Evolutionary conservation across 495 filamentous ascomycete genomes (phyloP).

Genomic region (Hapsidospora chrysogenum): DNA sequence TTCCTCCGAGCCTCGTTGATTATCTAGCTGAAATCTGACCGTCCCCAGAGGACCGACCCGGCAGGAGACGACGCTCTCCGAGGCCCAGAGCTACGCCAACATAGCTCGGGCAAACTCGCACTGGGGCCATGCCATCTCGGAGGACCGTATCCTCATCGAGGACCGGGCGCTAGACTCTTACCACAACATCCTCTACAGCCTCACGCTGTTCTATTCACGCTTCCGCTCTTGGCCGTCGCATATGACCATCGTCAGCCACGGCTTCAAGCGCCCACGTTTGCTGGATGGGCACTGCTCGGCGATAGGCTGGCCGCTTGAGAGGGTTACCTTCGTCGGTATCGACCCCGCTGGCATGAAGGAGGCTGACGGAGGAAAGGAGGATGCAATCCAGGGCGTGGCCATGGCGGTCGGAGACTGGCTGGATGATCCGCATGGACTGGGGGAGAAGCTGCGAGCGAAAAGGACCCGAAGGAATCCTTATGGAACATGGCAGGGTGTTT

Average conservation of each 20-base stretch:
- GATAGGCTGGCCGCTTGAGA: slow-evolving; percentile 33
- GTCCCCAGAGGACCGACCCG: slow-evolving; percentile 45
- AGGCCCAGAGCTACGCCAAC: slow-evolving; percentile 50
- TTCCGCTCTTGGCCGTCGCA: slow-evolving; percentile 28
- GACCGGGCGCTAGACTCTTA: slow-evolving; percentile 61
- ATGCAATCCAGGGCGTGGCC: slow-evolving; percentile 20
- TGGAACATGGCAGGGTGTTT: slow-evolving; percentile 20
- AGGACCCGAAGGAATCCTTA: slow-evolving; percentile 31
- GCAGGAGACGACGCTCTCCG: slow-evolving; percentile 32
- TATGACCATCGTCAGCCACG: slow-evolving; percentile 57
- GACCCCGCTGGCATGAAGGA: slow-evolving; percentile 42
- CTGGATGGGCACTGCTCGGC: slow-evolving; percentile 50
- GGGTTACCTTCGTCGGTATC: slow-evolving; percentile 43
- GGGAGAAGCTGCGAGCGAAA: slow-evolving; percentile 27
- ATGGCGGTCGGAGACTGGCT: slow-evolving; percentile 28
- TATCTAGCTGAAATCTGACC: too few relatives aligned
- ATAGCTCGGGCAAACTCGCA: slow-evolving; percentile 23
- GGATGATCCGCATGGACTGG: slow-evolving; percentile 29
- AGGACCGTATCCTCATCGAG: slow-evolving; percentile 34
- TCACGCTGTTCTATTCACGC: slow-evolving; percentile 38
- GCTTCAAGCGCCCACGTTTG: slow-evolving; percentile 54
- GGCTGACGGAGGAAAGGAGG: slow-evolving; percentile 15
- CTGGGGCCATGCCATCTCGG: slow-evolving; percentile 12
- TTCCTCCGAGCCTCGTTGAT: too few relatives aligned
- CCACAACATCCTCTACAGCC: slow-evolving; percentile 57